phyloP scores from a whole-genome alignment of 208 protist species.

The Leishmania gerbilli region DNA sequence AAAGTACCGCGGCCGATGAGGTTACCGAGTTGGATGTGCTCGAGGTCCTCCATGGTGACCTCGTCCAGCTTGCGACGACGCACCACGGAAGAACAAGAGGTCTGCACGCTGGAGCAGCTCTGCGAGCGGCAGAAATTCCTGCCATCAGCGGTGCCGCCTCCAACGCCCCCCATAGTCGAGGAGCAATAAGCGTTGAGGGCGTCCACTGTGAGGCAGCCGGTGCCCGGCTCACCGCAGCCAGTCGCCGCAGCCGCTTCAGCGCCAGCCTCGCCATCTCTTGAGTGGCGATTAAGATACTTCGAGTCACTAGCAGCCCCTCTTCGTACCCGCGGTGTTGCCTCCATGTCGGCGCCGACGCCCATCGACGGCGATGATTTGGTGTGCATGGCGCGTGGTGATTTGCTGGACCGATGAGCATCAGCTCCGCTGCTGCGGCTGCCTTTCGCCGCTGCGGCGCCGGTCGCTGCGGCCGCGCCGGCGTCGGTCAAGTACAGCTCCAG shows the following conservation, averaged over 20 bases:
- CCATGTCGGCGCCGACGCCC: neutral
- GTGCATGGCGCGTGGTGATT: neutral
- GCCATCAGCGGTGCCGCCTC: too few relatives aligned
- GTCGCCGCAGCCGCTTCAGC: neutral
- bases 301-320: neutral
- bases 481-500: conserved; percentile 20
- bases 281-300: neutral
- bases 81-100: conserved; percentile 46
- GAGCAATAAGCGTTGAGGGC: conserved; percentile 32
- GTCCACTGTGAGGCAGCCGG: conserved; percentile 25
- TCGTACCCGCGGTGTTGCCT: neutral
- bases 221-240: neutral
- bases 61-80: conserved; percentile 52
- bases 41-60: conserved; percentile 44
- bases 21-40: conserved; percentile 50
- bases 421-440: neutral
- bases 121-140: conserved; percentile 13
- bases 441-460: neutral
- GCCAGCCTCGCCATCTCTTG: neutral
- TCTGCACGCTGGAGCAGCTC: conserved; percentile 41
- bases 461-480: neutral
- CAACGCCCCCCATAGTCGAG: neutral
- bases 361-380: neutral
- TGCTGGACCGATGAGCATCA: neutral
- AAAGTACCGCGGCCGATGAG: conserved; percentile 67